Conservation (phyloP, 2,329 filamentous ascomycete species). For the Calonectria hawksworthii region DNA sequence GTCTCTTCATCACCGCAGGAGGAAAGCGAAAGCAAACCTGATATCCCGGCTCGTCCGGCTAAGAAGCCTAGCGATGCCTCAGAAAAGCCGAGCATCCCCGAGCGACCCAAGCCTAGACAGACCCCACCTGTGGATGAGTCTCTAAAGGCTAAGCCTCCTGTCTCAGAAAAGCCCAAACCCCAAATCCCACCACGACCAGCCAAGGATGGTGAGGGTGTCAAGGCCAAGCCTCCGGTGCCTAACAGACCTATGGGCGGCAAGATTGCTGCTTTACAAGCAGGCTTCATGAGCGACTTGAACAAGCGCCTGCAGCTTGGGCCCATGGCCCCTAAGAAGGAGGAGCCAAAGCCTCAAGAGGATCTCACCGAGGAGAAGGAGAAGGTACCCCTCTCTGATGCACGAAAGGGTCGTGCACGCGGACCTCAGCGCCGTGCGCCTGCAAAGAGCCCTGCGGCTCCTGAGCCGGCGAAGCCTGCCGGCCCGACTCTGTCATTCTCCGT, state of each 20-base stretch:
- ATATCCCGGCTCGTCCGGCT: constrained; percentile 48
- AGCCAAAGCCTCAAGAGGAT: constrained; percentile 70
- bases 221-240: constrained; percentile 88
- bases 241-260: constrained; percentile 82
- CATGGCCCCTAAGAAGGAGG: constrained; percentile 82
- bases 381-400: constrained; percentile 86
- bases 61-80: constrained; percentile 55
- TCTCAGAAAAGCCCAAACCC: constrained; percentile 71
- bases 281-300: constrained; percentile 94
- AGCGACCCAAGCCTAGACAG: constrained; percentile 67
- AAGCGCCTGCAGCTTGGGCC: constrained; percentile 89
- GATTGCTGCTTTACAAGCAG: constrained; percentile 90
- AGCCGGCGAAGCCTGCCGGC: constrained; percentile 43
- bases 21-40: constrained; percentile 46
- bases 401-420: constrained; percentile 91
- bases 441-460: constrained; percentile 59
- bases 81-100: constrained; percentile 63
- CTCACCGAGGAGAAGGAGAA: constrained; percentile 74
- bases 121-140: constrained; percentile 52
- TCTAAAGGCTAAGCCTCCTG: constrained; percentile 54
- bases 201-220: constrained; percentile 64
- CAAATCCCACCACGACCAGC: constrained; percentile 71
- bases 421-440: constrained; percentile 82
- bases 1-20: constrained; percentile 61
- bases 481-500: constrained; percentile 62